A percentile compares a stretch with the other conserved stretches of the same genome.
These are phyloP conservation scores for Poa annua DNA, from an alignment of 176 grass and related monocot species.

Conservation along the genomic window DNA sequence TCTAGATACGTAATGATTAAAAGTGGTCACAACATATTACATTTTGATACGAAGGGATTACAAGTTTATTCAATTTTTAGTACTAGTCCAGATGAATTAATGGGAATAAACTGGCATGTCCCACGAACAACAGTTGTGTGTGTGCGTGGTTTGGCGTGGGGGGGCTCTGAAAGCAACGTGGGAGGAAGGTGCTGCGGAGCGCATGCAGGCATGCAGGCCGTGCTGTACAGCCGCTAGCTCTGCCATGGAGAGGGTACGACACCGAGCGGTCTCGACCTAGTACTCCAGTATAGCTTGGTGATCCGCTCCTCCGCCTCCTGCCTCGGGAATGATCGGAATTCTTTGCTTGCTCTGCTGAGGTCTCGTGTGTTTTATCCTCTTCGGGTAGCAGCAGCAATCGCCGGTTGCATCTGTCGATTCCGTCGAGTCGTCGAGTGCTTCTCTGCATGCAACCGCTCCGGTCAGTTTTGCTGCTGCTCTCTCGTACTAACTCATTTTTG, in stretches of 20 bases:
- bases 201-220: not conserved
- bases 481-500: not conserved
- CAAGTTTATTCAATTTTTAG: no score
- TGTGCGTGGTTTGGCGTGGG: not conserved
- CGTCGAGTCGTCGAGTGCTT: not conserved
- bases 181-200: not conserved
- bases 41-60: no score
- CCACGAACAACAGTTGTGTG: not conserved
- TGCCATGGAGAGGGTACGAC: not conserved
- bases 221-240: not conserved
- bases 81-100: no score
- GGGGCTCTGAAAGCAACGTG: not conserved
- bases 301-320: not conserved
- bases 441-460: not conserved
- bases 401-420: not conserved
- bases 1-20: no score
- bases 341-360: slow-evolving; percentile 45
- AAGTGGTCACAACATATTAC: no score
- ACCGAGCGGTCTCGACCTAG: not conserved
- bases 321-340: slow-evolving; percentile 83
- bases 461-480: not conserved
- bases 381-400: slow-evolving; percentile 45
- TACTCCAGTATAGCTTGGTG: not conserved
- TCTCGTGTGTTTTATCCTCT: slow-evolving; percentile 1
- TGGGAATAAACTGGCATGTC: no score